Base-by-base conservation (phyloP, 176 grass and related monocot genomes). In the Eremochloa ophiuroides region DNA sequence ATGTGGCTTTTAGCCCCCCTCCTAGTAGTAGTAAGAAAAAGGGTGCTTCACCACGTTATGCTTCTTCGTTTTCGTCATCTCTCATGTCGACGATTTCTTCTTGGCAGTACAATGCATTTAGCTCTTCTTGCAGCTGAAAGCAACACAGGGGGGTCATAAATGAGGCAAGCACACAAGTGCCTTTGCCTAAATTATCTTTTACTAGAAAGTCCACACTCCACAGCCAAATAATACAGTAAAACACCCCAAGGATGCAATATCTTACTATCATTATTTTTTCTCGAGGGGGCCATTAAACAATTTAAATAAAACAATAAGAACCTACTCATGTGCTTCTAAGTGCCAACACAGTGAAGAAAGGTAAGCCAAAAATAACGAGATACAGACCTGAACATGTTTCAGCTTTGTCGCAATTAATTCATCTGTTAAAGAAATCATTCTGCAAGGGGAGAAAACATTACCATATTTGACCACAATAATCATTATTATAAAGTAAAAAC, bases 41-140 rank as follows among this genome's bases (percentile, higher is more conserved):
- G 20, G 22, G 59, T 3, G 34, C 34, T 44, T 47, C 18, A 51
- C 79, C 61, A 28, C 39, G n/a, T 93, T 88, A 94, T 20, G 83
- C 67, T 69, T 84, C 83, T 73, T 82, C 91, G 12, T 80, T 89
- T 29, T 89, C 92, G 12, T 91, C 86, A 62, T 88, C 89, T 80
- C 80, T 83, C 8, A 56, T 79, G 28, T 92, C 91, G 0, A 83
- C 8, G 40, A 71, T 86, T 85, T 98, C 92, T 84, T 98, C 90
- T 82, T 87, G 88, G 71, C 39, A 86, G 82, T 98, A 95, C 48
- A 95, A 75, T 13, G 63, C 82, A 80, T 91, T 93, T 71, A 98
- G 67, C 66, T 98, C 92, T 84, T 89, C 88, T 93, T 98, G 88
- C 67, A 98, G 91, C 90, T 98, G 92, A 31, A 86, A 90, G 47